Base-by-base conservation (phyloP, 2,329 filamentous ascomycete species). In the Mycosphaerella arachidis region DNA sequence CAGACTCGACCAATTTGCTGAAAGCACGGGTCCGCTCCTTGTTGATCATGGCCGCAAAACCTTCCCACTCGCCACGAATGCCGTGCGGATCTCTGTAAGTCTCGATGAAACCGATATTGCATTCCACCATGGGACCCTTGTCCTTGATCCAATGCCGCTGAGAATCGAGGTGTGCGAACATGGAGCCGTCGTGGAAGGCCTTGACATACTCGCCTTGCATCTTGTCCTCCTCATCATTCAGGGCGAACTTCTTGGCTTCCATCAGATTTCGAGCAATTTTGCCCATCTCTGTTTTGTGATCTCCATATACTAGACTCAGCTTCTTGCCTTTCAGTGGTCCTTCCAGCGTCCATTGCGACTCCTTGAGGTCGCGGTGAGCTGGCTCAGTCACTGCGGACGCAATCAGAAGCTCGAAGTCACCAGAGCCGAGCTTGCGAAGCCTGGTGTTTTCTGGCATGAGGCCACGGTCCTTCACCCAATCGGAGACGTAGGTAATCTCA, bases 21-120 rank as follows among this genome's bases (percentile, higher is more conserved):
- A 97, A 97, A 1, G 92, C 91, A 60, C 84, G 84, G 1, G 93
- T 99, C 20, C 93, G 87, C 74, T 97, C 93, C 71, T 93, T 82
- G 76, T 97, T 97, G 50, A 97, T 88, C 75, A 90, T 79, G 61
- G 78, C 75, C 6, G 75, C 76, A 54, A 83, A 81, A 9, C 79
- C 81, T 70, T 82, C 48, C 54, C 54, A 56, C 30, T 56, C 54
- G 10, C 79, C 79, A 48, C 81, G 77, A 18, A 81, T 78, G 24
- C 81, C 81, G 59, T 81, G 76, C 2, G 81, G 81, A 64, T 84
- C 82, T 51, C 81, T 73, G 66, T 83, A 83, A 0, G 81, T 81
- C 68, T 83, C 81, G 56, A 83, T 77, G 68, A 83, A 83, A 6
- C 81, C 81, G 60, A 83, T 78, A 52, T 82, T 80, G 9, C 74